Conservation (phyloP, 345 rosid species). For the Balakata baccata region DNA sequence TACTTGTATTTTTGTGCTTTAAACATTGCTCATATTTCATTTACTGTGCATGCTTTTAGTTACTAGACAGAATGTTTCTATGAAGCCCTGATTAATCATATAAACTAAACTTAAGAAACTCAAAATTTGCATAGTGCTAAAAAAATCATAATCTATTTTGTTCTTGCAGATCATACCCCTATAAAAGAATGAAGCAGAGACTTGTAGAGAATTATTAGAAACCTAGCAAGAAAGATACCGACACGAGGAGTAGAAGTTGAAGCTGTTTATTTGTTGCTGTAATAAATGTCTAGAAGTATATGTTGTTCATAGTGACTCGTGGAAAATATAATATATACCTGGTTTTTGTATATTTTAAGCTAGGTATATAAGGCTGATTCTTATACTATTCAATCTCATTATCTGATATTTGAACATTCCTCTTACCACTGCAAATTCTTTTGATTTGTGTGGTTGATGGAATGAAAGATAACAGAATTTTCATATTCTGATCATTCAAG, state of each 20-base stretch:
- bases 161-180: constrained; percentile 10
- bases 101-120: background rate
- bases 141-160: background rate
- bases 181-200: background rate
- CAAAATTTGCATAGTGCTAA: background rate
- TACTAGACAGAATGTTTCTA: no score
- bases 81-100: background rate
- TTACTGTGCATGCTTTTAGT: no score
- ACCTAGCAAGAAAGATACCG: background rate
- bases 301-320: background rate
- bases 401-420: background rate
- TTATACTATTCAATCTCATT: no score
- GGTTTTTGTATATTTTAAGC: no score
- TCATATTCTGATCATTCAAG: background rate
- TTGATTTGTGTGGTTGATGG: background rate
- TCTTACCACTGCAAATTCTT: background rate
- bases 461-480: background rate
- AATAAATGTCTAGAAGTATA: background rate
- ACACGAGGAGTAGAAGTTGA: background rate
- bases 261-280: background rate
- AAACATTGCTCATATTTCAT: no score
- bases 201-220: background rate
- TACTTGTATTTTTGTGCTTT: no score
- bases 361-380: background rate
- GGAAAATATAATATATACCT: no score